phyloP scores from a whole-genome alignment of 1,284 basidiomycete genomes.

The Schizophyllum commune region DNA sequence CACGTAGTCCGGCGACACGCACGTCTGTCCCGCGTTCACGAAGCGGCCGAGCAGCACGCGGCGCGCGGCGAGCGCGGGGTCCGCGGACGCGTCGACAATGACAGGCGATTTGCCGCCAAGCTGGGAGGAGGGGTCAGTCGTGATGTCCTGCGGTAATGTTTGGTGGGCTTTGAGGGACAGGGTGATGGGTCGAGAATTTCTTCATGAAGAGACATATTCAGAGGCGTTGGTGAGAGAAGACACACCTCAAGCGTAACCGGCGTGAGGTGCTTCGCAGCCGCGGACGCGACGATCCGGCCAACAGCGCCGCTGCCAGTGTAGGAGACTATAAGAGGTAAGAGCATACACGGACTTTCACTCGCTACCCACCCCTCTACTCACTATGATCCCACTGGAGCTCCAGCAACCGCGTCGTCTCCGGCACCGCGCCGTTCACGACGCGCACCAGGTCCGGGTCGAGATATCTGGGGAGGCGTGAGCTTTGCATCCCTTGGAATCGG shows the following conservation, averaged over 20 bases:
- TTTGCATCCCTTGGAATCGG: too few species aligned
- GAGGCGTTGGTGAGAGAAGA: background rate
- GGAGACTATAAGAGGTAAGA: constrained; percentile 27
- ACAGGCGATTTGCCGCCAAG: constrained; percentile 72
- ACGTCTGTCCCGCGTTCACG: constrained; percentile 69
- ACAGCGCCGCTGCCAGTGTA: constrained; percentile 54
- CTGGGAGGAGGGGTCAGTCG: background rate
- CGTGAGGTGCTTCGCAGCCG: constrained; percentile 85
- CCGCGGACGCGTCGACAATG: constrained; percentile 63
- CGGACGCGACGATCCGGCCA: constrained; percentile 70
- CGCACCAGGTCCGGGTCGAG: constrained; percentile 67
- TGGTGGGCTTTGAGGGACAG: too few species aligned
- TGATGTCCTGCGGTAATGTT: too few species aligned
- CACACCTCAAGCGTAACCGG: constrained; percentile 74
- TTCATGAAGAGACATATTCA: background rate
- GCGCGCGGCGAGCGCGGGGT: constrained; percentile 50
- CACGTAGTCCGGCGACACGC: constrained; percentile 76
- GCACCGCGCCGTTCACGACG: constrained; percentile 71
- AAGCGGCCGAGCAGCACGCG: constrained; percentile 79
- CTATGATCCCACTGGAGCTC: constrained; percentile 85
- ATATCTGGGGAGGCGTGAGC: too few species aligned
- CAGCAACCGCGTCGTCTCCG: constrained; percentile 70
- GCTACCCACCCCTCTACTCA: constrained; percentile 22
- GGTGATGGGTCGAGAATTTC: background rate
- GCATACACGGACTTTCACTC: background rate